A percentile compares a stretch with the other conserved stretches of the same genome.
Evolutionary conservation across 129 eudicot genomes (phyloP).

Genomic region (Centaurea solstitialis): DNA sequence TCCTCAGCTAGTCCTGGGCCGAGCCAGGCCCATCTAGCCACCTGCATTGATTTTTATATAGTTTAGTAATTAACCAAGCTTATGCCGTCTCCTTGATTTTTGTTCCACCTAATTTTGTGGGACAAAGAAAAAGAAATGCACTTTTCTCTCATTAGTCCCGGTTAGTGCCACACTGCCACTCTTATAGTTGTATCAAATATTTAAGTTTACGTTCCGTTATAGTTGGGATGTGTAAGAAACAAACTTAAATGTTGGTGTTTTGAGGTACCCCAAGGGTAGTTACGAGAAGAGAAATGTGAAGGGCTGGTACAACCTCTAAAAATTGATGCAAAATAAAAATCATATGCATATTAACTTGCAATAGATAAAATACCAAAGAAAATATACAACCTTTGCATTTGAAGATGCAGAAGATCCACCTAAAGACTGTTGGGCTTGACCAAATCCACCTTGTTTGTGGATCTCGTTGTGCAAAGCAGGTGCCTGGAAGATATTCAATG

Average conservation of each 20-base stretch:
- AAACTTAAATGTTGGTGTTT: not conserved
- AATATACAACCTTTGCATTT: constrained; percentile 39
- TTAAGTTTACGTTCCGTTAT: no score
- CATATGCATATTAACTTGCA: not conserved
- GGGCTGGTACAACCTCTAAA: not conserved
- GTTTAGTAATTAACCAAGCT: no score
- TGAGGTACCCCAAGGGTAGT: not conserved
- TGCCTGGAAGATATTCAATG: constrained; percentile 36
- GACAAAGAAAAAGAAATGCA: no score
- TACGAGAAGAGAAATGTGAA: not conserved
- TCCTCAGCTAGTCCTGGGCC: no score
- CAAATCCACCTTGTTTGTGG: constrained; percentile 43
- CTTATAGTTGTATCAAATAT: no score
- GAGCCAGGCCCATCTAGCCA: no score
- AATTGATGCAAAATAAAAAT: not conserved
- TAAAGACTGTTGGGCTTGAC: constrained; percentile 45
- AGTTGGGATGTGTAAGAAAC: not conserved
- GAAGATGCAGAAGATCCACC: constrained; percentile 39
- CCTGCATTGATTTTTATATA: no score
- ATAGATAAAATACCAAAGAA: not conserved
- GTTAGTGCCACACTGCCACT: no score
- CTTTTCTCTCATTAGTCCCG: no score
- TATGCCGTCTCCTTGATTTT: no score
- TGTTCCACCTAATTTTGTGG: no score
- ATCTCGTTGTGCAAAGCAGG: constrained; percentile 55